Evolutionary conservation across 495 filamentous ascomycete genomes (phyloP), one percentile per base, ranked within the genome.

Genomic region (Pseudevernia furfuracea): DNA sequence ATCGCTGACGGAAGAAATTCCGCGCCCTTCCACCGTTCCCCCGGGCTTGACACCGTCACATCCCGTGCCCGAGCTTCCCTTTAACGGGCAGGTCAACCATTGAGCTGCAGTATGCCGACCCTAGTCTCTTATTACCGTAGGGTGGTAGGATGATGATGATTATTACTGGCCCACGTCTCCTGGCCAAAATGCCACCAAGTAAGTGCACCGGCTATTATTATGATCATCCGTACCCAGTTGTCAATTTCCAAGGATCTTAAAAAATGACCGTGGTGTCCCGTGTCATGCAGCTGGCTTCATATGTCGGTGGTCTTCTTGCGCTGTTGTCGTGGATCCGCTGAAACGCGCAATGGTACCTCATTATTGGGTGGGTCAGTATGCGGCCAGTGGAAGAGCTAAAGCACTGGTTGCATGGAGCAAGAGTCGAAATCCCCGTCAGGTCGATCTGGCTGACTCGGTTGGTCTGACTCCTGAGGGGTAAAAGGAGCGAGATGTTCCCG

Each of bases 381-480:
- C 25, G 28, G 25, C 49, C 49, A 32, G 49, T 53, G 4, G 4
- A 17, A 32, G 49, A 28, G 23, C 49, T 32, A 53, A 53, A 32
- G 6, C 2, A 53, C 12, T 25, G 49, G 25, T 53, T 53, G 49
- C 49, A 53, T 53, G 25, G 28, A 53, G 49, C 25, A 19, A 1
- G 19, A 32, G 49, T 53, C 23, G 49, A 53, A 53, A 53, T n/a
- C 4, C 49, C n/a, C 44, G 44, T 25, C 44, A 19, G 10, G 49
- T 53, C 49, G 49, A 53, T 53, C 28, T 32, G 49, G 12, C 46
- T 49, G 46, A 49, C 46, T 53, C 43, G 43, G 43, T 23, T 53
- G 49, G 49, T 53, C 49, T 32, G 49, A 53, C n/a, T n/a, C n/a
- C n/a, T n/a, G n/a, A n/a, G n/a, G 49, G 4, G 49, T 1, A 3